Base-by-base conservation (phyloP, 306 rosid species). In the Trifolium dubium region DNA sequence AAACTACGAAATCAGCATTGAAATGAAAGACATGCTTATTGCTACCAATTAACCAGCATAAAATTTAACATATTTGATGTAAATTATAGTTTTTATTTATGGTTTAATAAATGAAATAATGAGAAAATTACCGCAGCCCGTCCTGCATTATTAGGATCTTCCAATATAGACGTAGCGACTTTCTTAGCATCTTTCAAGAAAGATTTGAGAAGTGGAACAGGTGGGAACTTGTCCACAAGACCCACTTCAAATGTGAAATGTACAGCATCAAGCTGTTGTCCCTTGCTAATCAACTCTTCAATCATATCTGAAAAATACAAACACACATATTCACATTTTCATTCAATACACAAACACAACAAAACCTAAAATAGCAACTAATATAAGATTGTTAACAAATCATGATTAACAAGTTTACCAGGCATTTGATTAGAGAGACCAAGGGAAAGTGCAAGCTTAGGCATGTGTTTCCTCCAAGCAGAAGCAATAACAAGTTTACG, bases 391-490 rank as follows among this genome's bases (percentile, higher is more conserved):
- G 30, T 62, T 35, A 67, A 13, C 41, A 68, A 47, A 68, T 12
- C 41, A 68, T n/a, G n/a, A n/a, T n/a, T 31, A 32, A 60, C 14
- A 28, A 19, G 31, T 51, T 43, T 67, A 94, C 99, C 97, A 3
- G 99, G 98, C 99, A 94, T 92, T 79, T 92, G 86, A 30, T 88
- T 75, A 12, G 89, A 55, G n/a, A 94, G 95, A 64, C 99, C 99
- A 23, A 94, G 99, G 0, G 97, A 94, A 61, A 92, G 92, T 0
- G 98, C 99, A 37, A 94, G 96, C 85, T 92, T 94, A 0, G 99
- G 99, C 99, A 92, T 94, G 87, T 92, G 99, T 85, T 90, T 94
- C 85, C 99, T 81, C 99, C 99, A 94, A 13, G 99, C 97, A 8
- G 96, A 94, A 18, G 88, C 90, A 77, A 92, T 92, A 44, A 94